These are phyloP conservation scores for Osmozyma mogii DNA, from an alignment of 805 yeast genomes.

Conservation along the genomic window DNA sequence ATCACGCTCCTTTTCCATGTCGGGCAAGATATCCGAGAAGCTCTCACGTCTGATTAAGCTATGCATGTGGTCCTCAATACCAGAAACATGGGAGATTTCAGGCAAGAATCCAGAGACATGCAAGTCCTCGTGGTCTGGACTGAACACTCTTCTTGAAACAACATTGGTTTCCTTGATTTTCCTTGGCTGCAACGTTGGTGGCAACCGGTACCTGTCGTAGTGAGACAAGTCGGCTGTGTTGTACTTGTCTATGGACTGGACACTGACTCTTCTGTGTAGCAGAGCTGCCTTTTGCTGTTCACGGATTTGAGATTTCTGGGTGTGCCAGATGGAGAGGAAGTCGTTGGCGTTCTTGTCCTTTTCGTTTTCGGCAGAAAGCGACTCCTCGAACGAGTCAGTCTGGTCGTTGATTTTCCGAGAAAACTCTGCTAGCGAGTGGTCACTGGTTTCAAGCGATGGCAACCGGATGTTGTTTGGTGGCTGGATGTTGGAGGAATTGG, in stretches of 20 bases:
- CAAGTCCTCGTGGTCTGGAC: conserved; percentile 35
- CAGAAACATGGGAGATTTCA: conserved; percentile 41
- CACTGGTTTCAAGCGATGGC: conserved; percentile 36
- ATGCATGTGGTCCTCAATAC: conserved; percentile 38
- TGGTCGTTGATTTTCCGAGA: conserved; percentile 17
- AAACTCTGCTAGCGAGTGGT: conserved; percentile 33
- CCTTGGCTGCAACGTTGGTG: conserved; percentile 19
- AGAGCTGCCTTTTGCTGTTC: conserved; percentile 14
- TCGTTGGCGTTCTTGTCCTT: conserved; percentile 18
- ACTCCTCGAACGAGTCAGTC: conserved; percentile 26
- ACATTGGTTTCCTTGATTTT: conserved; percentile 36
- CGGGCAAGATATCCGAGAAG: too few species aligned
- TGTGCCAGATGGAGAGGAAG: conserved; percentile 37
- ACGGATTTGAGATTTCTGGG: too few species aligned
- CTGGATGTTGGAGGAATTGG: conserved; percentile 36
- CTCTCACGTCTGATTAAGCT: conserved; percentile 24
- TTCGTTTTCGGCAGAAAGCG: conserved; percentile 36
- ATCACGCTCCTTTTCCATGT: too few species aligned
- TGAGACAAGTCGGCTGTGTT: conserved; percentile 9
- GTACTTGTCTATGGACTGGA: conserved; percentile 10
- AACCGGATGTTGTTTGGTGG: conserved; percentile 25
- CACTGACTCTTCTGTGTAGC: conserved; percentile 5
- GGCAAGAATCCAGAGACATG: conserved; percentile 37
- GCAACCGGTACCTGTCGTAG: conserved; percentile 14
- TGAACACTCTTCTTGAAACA: conserved; percentile 33